Percentiles rank a stretch among this genome's conserved stretches.
Conservation (phyloP, 2,329 filamentous ascomycete species). For the Penicillium sp. region DNA sequence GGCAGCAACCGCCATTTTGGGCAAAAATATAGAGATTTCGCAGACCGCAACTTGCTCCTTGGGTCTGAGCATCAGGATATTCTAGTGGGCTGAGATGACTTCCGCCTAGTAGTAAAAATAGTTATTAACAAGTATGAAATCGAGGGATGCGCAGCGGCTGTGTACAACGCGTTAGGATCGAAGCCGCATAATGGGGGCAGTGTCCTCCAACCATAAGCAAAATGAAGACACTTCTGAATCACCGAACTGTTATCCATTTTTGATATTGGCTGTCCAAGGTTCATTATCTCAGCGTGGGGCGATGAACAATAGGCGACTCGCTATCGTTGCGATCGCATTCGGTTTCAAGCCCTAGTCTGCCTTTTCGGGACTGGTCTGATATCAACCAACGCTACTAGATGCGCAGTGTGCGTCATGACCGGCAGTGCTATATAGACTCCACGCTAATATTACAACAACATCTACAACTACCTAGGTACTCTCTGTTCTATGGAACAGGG, state of each 20-base stretch:
- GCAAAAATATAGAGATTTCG: slow-evolving; percentile 18
- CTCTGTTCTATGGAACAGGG: neutral
- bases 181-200: slow-evolving; percentile 4
- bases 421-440: neutral
- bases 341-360: slow-evolving; percentile 18
- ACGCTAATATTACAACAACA: neutral
- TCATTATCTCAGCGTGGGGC: slow-evolving; percentile 9
- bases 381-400: neutral
- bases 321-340: slow-evolving; percentile 11
- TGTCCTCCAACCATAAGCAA: neutral
- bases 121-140: neutral
- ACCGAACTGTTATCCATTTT: neutral
- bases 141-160: neutral
- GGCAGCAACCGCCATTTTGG: slow-evolving; percentile 32
- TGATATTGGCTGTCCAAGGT: neutral
- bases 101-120: slow-evolving; percentile 8
- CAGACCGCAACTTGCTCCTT: slow-evolving; percentile 29
- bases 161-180: slow-evolving; percentile 3
- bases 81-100: neutral
- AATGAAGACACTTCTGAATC: neutral
- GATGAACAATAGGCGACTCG: slow-evolving; percentile 5
- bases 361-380: slow-evolving; percentile 13
- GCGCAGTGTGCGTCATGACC: slow-evolving; percentile 1
- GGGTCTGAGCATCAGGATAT: neutral
- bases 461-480: neutral